Evolutionary conservation across 208 protist genomes (phyloP), one percentile per base, ranked within the genome.

Genomic region (Wallacemonas sp.): DNA sequence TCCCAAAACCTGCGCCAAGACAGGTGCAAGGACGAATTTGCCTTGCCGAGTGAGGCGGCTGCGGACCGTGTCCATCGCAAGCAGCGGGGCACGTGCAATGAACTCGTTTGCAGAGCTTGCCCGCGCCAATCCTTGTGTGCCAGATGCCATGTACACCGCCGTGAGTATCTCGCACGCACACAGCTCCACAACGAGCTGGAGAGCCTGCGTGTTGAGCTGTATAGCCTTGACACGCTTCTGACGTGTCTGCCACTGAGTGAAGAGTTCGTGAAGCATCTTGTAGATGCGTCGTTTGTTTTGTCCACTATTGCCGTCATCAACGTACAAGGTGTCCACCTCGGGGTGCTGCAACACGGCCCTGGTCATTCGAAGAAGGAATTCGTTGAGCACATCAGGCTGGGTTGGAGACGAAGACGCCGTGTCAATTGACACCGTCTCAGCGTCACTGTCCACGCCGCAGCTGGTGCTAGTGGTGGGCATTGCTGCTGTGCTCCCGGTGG

Each of bases 281-380:
- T 88, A 89, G 26, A 94, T 65, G 0, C 30, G 45, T 41, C 3
- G 31, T 21, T 55, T 39, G 30, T 55, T 66, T 21, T 17, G 21
- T 2, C 3, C 5, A 12, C 6, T 47, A 21, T 34, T 62, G 0
- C 68, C 39, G n/a, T n/a, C n/a, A 26, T 73, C 49, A 15, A 34
- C n/a, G 1, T 72, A 34, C 47, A 78, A 45, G 1, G 31, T 19
- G 21, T 31, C 22, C 11, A 69, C 44, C 1, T 68, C 54, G 11
- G 77, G 70, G 62, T 85, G 82, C 1, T 75, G 67, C 30, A 88
- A 45, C 19, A 88, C 64, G 0, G 77, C 75, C 6, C 75, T 72
- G n/a, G 66, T 84, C 69, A 91, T 80, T 47, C 84, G 79, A n/a
- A 82, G 59, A 1, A 85, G 51, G n/a, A 88, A 38, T 30, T 79